A percentile compares a stretch with the other conserved stretches of the same genome.
Evolutionary conservation across 78 protist species (phyloP).

Genomic region (Planoprotostelium fungivorum): DNA sequence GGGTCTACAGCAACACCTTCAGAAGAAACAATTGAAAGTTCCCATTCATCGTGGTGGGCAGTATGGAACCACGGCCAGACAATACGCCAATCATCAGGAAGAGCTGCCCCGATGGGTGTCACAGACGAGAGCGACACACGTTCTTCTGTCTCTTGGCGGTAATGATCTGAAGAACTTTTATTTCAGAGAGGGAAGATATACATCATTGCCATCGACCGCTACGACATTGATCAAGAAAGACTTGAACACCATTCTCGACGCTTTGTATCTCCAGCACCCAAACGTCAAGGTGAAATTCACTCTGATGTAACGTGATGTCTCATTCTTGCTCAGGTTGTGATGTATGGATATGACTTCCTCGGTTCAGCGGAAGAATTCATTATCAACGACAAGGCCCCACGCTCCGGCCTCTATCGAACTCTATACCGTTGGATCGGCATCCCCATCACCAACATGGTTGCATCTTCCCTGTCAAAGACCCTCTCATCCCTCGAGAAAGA

Average conservation of each 20-base stretch:
- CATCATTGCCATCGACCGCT: not conserved
- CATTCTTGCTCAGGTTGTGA: not conserved
- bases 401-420: not conserved
- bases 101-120: not conserved
- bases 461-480: not conserved
- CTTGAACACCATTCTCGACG: not conserved
- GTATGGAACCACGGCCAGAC: not conserved
- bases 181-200: not conserved
- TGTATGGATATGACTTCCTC: not conserved
- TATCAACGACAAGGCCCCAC: not conserved
- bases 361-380: not conserved
- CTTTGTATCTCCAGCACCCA: not conserved
- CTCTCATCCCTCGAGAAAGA: not conserved
- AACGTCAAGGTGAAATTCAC: not conserved
- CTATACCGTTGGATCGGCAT: not conserved
- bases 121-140: not conserved
- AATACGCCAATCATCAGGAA: not conserved
- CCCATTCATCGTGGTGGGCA: not conserved
- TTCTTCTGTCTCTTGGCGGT: not conserved
- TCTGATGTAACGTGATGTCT: not conserved
- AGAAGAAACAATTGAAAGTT: not conserved
- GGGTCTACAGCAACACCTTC: not conserved
- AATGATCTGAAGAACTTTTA: not conserved
- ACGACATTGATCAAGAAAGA: not conserved
- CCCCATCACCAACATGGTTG: not conserved